Base-by-base conservation (phyloP, 345 rosid genomes). In the Populus simonii region DNA sequence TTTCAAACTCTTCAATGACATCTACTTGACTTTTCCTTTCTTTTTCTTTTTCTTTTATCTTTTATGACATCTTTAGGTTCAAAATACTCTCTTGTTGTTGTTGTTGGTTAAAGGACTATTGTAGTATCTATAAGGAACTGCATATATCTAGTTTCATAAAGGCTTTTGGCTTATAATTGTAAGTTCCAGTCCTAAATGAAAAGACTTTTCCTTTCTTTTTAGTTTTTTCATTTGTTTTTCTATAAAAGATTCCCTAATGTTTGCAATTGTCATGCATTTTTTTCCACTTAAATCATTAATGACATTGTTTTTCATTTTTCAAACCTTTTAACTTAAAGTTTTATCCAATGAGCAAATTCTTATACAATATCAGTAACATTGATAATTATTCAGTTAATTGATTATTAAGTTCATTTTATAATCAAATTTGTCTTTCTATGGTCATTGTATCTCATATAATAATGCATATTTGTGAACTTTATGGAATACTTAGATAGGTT, bases 41-140 rank as follows among this genome's bases (percentile, higher is more conserved):
- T 45, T 8, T 31, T 33, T 41, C 8, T 23, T 62, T 77, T 27
- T 33, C 2, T 31, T 31, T 27, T 36, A 7, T 61, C 8, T 66
- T 83, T 41, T 45, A 3, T 80, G 61, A 3, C 51, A 45, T 76
- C 2, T 80, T 57, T 89, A 94, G 98, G 84, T 93, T 82, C 83
- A 93, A 89, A 88, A 93, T 94, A 98, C 70, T 92, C 99, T n/a
- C 92, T 93, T 76, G 84, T 88, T 73, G 99, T 93, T 73, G 97
- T 92, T 69, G 89, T 92, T 68, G 96, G 99, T 76, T 85, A 74
- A 80, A 92, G 89, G 84, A 91, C 96, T 61, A 91, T 97, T 63
- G 76, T 85, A 17, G 96, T 90, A 57, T 97, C 98, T 57, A 78
- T 95, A 33, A 90, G 98, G 88, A 95, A 93, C 87, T 95, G 97